These are phyloP conservation scores for Coemansia sp. DNA, from an alignment of 192 early-diverging fungal genomes.

Conservation along the genomic window DNA sequence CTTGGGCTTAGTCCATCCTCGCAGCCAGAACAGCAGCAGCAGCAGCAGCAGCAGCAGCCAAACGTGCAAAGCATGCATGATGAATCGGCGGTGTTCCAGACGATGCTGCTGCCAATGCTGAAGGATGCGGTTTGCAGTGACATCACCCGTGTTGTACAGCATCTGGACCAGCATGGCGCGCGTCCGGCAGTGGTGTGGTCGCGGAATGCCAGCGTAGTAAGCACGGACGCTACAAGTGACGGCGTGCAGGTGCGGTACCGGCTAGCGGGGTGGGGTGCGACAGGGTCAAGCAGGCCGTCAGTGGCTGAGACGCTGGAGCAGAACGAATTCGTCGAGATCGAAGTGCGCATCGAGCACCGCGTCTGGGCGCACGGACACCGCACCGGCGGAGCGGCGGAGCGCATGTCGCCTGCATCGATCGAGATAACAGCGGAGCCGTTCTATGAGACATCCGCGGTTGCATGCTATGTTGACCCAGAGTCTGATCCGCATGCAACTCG, in stretches of 20 bases:
- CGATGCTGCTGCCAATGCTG: conserved; percentile 17
- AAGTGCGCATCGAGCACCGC: conserved; percentile 49
- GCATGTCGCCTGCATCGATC: conserved; percentile 11
- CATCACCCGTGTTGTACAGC: conserved; percentile 8
- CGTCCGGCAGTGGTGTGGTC: conserved; percentile 37
- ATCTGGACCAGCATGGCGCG: conserved; percentile 30
- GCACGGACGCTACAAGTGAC: not conserved
- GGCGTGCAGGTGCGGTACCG: conserved; percentile 22
- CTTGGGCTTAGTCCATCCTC: not conserved
- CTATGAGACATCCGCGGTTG: conserved; percentile 16
- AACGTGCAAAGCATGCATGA: not conserved
- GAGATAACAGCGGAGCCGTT: conserved; percentile 27
- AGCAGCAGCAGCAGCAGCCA: not conserved
- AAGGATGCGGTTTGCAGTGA: conserved; percentile 13
- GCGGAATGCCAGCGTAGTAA: conserved; percentile 30
- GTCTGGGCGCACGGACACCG: conserved; percentile 30
- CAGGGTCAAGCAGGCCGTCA: not conserved
- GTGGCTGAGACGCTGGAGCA: not conserved
- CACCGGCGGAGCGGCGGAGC: conserved; percentile 3
- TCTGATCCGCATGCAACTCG: conserved; percentile 48
- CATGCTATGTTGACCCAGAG: conserved; percentile 52
- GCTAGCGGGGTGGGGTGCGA: conserved; percentile 18
- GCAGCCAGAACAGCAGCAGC: not conserved
- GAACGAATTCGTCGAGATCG: conserved; percentile 22
- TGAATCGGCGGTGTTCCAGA: conserved; percentile 13